Conservation (phyloP, 176 grass and related monocot genomes). For the Rhynchospora pubera region DNA sequence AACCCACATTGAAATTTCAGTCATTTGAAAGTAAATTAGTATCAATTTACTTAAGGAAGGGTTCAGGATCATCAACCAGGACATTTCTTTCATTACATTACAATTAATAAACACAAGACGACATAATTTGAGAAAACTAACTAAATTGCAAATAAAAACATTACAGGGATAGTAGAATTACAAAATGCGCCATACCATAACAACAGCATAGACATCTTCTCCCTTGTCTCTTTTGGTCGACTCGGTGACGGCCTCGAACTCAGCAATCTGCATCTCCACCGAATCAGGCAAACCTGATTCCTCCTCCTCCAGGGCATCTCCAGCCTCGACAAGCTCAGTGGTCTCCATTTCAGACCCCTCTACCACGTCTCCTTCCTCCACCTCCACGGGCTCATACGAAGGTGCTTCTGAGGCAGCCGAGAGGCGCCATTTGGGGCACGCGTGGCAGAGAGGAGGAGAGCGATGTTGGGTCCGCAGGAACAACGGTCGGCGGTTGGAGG, state of each 20-base stretch:
- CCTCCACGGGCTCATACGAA: constrained; percentile 9
- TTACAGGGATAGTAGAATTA: not conserved
- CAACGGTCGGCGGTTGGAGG: no score
- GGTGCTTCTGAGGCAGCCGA: constrained; percentile 17
- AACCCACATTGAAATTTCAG: not conserved
- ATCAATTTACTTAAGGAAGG: not conserved
- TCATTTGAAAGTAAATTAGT: not conserved
- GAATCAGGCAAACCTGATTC: constrained; percentile 35
- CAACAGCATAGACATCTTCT: constrained; percentile 85
- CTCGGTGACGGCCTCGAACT: constrained; percentile 8
- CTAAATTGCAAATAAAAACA: not conserved
- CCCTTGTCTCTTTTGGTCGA: constrained; percentile 33
- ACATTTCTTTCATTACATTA: not conserved
- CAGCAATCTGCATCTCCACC: constrained; percentile 55
- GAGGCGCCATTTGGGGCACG: constrained; percentile 30
- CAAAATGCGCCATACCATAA: constrained; percentile 47
- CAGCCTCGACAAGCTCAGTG: no score
- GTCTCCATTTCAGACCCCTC: constrained; percentile 8
- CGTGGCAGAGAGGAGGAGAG: constrained; percentile 10
- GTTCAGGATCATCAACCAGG: not conserved
- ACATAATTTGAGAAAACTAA: not conserved
- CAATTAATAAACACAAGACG: not conserved
- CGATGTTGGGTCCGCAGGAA: no score
- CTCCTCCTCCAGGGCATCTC: not conserved
- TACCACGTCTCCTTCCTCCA: not conserved